A percentile compares a stretch with the other conserved stretches of the same genome.
Conservation (phyloP, 768 basidiomycete species). For the Lentinula lateritia region DNA sequence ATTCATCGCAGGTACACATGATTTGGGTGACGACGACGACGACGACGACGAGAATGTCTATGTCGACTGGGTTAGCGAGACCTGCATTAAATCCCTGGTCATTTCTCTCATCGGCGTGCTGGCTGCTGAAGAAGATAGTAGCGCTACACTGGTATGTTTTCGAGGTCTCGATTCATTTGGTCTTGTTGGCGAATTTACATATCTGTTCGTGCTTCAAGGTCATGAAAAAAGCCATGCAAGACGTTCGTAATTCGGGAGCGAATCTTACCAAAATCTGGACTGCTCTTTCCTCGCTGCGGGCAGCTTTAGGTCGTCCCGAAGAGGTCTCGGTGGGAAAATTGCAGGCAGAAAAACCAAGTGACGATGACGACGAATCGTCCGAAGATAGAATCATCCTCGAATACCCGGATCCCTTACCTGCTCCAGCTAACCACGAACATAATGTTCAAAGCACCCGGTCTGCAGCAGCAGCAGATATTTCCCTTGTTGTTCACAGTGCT, state of each 20-base stretch:
- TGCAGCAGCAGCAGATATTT: slow-evolving; percentile 21
- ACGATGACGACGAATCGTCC: slow-evolving; percentile 13
- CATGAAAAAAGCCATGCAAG: slow-evolving; percentile 41
- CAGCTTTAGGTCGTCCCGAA: slow-evolving; percentile 12
- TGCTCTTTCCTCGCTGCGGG: slow-evolving; percentile 44
- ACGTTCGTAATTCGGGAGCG: slow-evolving; percentile 45
- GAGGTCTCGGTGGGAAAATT: background rate
- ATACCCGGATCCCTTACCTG: slow-evolving; percentile 61
- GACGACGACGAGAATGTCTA: slow-evolving; percentile 26
- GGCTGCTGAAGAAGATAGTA: slow-evolving; percentile 33
- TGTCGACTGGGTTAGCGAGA: slow-evolving; percentile 59
- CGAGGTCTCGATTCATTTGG: background rate
- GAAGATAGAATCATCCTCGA: slow-evolving; percentile 10
- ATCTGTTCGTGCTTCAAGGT: slow-evolving; percentile 22
- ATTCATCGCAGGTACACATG: slow-evolving; percentile 33
- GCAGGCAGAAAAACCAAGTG: background rate
- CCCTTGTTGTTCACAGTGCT: slow-evolving; percentile 35
- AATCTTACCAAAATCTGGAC: slow-evolving; percentile 63
- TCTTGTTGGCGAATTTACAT: background rate
- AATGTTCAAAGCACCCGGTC: slow-evolving; percentile 44
- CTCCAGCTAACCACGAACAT: slow-evolving; percentile 27
- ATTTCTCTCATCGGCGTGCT: slow-evolving; percentile 55
- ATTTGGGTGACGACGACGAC: slow-evolving; percentile 23
- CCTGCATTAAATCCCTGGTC: slow-evolving; percentile 59
- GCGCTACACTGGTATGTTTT: slow-evolving; percentile 29